Percentiles rank a stretch among this genome's conserved stretches.
Evolutionary conservation across 176 grass and related monocot species (phyloP).

Genomic region (Elymus sibiricus): DNA sequence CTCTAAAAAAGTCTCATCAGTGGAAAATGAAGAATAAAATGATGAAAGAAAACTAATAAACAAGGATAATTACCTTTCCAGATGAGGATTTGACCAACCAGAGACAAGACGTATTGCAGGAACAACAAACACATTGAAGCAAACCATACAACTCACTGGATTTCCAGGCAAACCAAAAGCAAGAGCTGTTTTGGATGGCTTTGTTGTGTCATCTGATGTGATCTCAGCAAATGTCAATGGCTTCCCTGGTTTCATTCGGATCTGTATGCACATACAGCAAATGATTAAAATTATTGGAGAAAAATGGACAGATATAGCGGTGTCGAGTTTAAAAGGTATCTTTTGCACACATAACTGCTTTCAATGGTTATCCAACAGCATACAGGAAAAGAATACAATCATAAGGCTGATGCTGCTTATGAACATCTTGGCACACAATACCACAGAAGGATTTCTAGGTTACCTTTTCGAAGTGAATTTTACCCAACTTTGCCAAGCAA

Average conservation of each 20-base stretch:
- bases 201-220: constrained; percentile 31
- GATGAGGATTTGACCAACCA: constrained; percentile 75
- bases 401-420: background rate
- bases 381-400: background rate
- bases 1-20: constrained; percentile 40
- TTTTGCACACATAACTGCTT: background rate
- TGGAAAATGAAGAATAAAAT: constrained; percentile 13
- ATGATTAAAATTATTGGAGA: constrained; percentile 22
- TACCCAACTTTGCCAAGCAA: constrained; percentile 70
- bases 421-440: background rate
- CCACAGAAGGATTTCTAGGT: background rate
- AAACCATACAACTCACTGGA: constrained; percentile 91
- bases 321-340: background rate
- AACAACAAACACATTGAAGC: constrained; percentile 88
- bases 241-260: constrained; percentile 91
- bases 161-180: constrained; percentile 99
- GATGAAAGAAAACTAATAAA: background rate
- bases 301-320: background rate
- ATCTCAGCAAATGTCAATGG: constrained; percentile 85
- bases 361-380: background rate
- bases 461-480: constrained; percentile 96
- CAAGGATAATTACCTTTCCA: constrained; percentile 53
- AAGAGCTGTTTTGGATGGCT: constrained; percentile 57
- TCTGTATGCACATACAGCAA: constrained; percentile 32
- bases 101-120: constrained; percentile 75